Evolutionary conservation across 208 protist genomes (phyloP), one percentile per base, ranked within the genome.

Genomic region (Trypanosoma cruzi): DNA sequence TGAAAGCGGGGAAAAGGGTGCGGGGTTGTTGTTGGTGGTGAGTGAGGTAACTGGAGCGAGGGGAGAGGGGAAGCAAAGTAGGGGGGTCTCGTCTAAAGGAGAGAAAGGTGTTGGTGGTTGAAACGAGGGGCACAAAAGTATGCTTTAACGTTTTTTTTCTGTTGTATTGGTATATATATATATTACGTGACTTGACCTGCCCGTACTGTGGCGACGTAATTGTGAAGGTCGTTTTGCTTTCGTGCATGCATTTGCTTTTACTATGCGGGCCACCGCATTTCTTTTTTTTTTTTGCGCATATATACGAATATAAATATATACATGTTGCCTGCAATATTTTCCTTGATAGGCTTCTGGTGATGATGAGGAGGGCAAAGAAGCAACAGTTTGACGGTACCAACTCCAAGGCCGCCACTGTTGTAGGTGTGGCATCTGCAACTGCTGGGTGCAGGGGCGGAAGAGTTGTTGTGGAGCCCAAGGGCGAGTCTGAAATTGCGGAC

Each of bases 361-460:
- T n/a, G 28, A 61, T 54, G 58, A 77, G 71, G 44, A 71, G 62
- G 24, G 54, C 63, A 22, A 77, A 77, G 64, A 71, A 71, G 58
- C 48, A 4, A 58, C 55, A 13, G 7, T 34, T 4, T 40, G 42
- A 34, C 5, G 44, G 37, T 14, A 14, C 2, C 14, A 46, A 42
- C 16, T 40, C 29, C 10, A 64, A 34, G 16, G 14, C 0, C 28
- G 28, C 42, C 44, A 53, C 42, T 5, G 2, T 18, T 18, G 14
- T 26, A 34, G 26, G 11, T 18, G 53, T n/a, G 28, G 5, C 53
- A 34, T 31, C 20, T 40, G 44, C 42, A n/a, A 22, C 20, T 16
- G 16, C 42, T 42, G 42, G 46, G n/a, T 48, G 44, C 14, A 37
- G 26, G 0, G 34, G 46, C 24, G 20, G 26, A 52, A 53, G 54